phyloP scores from a whole-genome alignment of 2,329 filamentous ascomycete species.

The Didymellaceae sp. region DNA sequence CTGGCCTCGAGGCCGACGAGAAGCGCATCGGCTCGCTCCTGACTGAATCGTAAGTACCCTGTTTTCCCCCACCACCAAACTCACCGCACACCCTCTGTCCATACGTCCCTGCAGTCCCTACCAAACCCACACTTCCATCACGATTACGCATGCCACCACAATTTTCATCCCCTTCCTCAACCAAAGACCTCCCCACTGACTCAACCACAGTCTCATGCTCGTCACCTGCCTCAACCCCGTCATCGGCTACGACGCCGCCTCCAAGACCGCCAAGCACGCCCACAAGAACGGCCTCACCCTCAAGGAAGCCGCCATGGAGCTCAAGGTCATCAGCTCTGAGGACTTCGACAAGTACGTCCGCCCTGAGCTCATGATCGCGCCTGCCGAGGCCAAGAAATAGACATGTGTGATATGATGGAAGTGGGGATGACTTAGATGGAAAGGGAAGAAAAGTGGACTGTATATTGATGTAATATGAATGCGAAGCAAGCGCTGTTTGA shows the following conservation, averaged over 20 bases:
- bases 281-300: constrained; percentile 97
- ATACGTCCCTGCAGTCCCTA: background rate
- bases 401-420: too few relatives aligned
- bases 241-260: constrained; percentile 43
- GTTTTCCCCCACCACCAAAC: background rate
- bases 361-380: constrained; percentile 94
- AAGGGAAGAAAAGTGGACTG: background rate
- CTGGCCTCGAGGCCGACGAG: constrained; percentile 90
- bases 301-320: constrained; percentile 91
- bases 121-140: too few relatives aligned
- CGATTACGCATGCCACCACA: too few relatives aligned
- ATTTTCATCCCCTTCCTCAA: too few relatives aligned
- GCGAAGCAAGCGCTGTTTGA: constrained; percentile 1
- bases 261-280: constrained; percentile 68
- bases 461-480: constrained; percentile 4
- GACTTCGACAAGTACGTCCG: constrained; percentile 91
- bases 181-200: constrained; percentile 15
- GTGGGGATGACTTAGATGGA: background rate
- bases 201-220: constrained; percentile 79
- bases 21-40: constrained; percentile 87
- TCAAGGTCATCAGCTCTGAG: constrained; percentile 84
- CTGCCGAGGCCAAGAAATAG: constrained; percentile 64
- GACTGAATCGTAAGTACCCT: constrained; percentile 80
- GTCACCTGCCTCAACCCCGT: constrained; percentile 73
- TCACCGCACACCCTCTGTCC: background rate